phyloP scores from a whole-genome alignment of 257 asterid species.

The Dorcoceras hygrometricum region DNA sequence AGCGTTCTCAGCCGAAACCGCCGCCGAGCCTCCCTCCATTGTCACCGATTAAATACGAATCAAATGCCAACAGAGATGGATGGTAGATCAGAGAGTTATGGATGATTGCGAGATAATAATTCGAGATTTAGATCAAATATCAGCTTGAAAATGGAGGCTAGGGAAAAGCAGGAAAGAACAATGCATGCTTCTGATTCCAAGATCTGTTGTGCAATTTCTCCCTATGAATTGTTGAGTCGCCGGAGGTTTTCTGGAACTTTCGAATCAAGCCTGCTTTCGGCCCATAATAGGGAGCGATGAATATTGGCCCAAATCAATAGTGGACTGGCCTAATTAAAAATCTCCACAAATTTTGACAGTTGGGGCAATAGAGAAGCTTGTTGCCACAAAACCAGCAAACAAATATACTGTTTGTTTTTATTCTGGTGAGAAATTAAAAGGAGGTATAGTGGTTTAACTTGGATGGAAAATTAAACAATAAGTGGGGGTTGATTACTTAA shows the following conservation, averaged over 20 bases:
- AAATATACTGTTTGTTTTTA: too few species aligned
- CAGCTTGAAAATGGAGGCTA: background rate
- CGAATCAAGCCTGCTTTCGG: background rate
- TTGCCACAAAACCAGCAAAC: too few species aligned
- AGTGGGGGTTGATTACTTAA: too few species aligned
- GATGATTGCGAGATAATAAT: background rate
- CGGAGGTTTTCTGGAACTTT: background rate
- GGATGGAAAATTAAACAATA: too few species aligned
- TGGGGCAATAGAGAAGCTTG: too few species aligned
- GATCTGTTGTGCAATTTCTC: constrained; percentile 29
- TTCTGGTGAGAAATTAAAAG: too few species aligned
- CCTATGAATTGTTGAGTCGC: background rate
- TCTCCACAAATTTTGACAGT: too few species aligned
- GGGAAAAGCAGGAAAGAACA: background rate
- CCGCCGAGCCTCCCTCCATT: constrained; percentile 54
- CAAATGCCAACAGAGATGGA: constrained; percentile 14
- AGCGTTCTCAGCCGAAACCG: constrained; percentile 33
- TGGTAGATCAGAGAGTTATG: background rate
- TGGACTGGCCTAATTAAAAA: background rate
- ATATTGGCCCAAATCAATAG: background rate
- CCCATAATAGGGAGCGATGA: too few species aligned
- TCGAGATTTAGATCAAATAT: background rate
- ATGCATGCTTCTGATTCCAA: constrained; percentile 11
- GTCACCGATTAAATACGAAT: constrained; percentile 6
- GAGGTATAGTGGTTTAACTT: too few species aligned